A percentile compares a stretch with the other conserved stretches of the same genome.
phyloP scores from a whole-genome alignment of 441 rosid genomes.

The Francoa sonchifolia region DNA sequence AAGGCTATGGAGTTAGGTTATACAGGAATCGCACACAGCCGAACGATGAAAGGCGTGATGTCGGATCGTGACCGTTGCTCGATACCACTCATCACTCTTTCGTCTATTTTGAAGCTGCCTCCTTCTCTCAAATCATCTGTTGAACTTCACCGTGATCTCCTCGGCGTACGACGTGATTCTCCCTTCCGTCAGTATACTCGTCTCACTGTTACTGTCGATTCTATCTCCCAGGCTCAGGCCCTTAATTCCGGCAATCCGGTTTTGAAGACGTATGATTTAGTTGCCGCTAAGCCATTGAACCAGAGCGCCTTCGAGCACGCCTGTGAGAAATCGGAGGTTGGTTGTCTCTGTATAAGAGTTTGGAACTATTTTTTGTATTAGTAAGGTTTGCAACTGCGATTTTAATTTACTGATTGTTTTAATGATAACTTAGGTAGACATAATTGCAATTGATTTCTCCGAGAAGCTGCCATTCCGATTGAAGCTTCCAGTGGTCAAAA shows the following conservation, averaged over 20 bases:
- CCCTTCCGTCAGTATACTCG: constrained; percentile 94
- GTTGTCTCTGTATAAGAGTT: no score
- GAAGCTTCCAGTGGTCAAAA: constrained; percentile 48
- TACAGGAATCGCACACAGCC: constrained; percentile 73
- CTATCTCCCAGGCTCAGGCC: constrained; percentile 36
- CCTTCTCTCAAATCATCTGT: constrained; percentile 61
- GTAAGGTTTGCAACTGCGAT: neutral
- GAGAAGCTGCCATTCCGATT: constrained; percentile 55
- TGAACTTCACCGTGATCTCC: constrained; percentile 61
- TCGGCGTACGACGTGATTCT: constrained; percentile 41
- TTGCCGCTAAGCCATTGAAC: constrained; percentile 62
- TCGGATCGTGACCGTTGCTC: constrained; percentile 66
- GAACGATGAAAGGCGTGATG: constrained; percentile 55
- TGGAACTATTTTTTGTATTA: neutral
- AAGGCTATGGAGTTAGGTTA: constrained; percentile 87
- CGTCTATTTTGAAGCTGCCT: constrained; percentile 43
- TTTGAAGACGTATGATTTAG: constrained; percentile 61
- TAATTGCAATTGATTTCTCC: constrained; percentile 59
- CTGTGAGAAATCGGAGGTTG: constrained; percentile 64
- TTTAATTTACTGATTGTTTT: neutral
- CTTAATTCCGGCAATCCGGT: constrained; percentile 61
- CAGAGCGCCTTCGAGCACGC: constrained; percentile 55
- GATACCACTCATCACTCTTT: constrained; percentile 50
- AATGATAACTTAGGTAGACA: constrained; percentile 42
- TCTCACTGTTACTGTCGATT: constrained; percentile 54